Percentiles rank a stretch among this genome's conserved stretches.
phyloP scores from a whole-genome alignment of 2,329 filamentous ascomycete species.

The Beauveria rudraprayagi region DNA sequence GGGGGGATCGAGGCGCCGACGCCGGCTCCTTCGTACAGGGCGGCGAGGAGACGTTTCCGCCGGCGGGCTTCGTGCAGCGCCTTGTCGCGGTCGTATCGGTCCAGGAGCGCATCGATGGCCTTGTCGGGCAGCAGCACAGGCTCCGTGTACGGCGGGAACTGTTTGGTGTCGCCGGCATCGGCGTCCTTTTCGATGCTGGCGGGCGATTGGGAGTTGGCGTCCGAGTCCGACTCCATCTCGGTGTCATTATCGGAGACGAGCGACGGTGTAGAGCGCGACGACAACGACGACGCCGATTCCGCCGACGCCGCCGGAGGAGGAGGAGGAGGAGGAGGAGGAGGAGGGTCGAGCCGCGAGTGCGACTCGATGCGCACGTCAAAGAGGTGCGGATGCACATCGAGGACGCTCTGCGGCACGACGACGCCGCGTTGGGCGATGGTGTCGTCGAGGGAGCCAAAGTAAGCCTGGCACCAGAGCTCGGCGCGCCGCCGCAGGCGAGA shows the following conservation, averaged over 20 bases:
- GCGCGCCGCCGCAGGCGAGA: background rate
- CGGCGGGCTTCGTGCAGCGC: background rate
- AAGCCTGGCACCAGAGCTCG: conserved; percentile 7
- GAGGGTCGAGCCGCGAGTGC: background rate
- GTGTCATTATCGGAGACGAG: background rate
- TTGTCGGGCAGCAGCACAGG: conserved; percentile 1
- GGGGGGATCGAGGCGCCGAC: background rate
- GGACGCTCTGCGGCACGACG: background rate
- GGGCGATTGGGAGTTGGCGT: too few species aligned
- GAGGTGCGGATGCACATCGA: conserved; percentile 1
- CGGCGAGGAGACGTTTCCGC: background rate
- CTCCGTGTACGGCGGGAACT: conserved; percentile 5
- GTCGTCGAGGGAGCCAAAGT: background rate
- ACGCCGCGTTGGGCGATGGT: background rate
- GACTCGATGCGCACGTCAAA: background rate
- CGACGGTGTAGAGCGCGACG: too few species aligned
- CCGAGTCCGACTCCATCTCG: background rate
- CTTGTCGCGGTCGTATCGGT: background rate
- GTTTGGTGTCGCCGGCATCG: too few species aligned
- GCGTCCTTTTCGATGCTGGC: too few species aligned
- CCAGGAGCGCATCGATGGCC: background rate
- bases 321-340: background rate
- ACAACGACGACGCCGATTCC: background rate
- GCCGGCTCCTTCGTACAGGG: too few species aligned
- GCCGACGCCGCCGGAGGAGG: background rate